Percentiles rank a stretch among this genome's conserved stretches.
Evolutionary conservation across 2,329 filamentous ascomycete genomes (phyloP).

Genomic region (Fonsecaea pedrosoi): DNA sequence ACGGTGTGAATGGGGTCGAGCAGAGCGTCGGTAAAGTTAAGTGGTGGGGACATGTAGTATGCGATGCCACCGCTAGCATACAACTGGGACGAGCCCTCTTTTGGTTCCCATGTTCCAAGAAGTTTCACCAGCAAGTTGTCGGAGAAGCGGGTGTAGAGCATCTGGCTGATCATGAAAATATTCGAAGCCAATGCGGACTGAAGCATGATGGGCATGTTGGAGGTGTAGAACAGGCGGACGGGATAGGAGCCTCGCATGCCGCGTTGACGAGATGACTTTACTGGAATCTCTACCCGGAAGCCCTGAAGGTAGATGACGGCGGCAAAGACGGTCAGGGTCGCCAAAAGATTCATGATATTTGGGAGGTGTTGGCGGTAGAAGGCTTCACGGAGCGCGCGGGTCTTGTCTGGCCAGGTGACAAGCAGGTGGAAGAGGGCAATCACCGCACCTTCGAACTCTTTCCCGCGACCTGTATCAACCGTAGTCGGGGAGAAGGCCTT

Average conservation of each 20-base stretch:
- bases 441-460: conserved; percentile 98
- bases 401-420: conserved; percentile 99
- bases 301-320: conserved; percentile 99
- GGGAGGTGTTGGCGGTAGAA: conserved; percentile 99
- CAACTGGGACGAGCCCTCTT: conserved; percentile 94
- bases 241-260: conserved; percentile 98
- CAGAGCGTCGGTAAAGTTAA: conserved; percentile 96
- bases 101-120: conserved; percentile 97
- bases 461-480: conserved; percentile 98
- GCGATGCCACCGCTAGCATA: conserved; percentile 91
- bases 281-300: conserved; percentile 99
- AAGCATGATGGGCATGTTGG: conserved; percentile 99
- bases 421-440: conserved; percentile 97
- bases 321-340: conserved; percentile 90
- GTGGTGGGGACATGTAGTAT: conserved; percentile 99
- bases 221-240: conserved; percentile 98
- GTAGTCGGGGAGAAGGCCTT: conserved; percentile 99
- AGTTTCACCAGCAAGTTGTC: conserved; percentile 98
- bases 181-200: conserved; percentile 98
- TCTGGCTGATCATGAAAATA: conserved; percentile 98
- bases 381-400: conserved; percentile 94
- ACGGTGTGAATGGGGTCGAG: conserved; percentile 96
- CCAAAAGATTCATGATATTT: conserved; percentile 98
- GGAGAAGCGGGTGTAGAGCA: conserved; percentile 98
- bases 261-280: conserved; percentile 99